Evolutionary conservation across 1,284 basidiomycete genomes (phyloP).

Genomic region (Sanghuangporus baumii): DNA sequence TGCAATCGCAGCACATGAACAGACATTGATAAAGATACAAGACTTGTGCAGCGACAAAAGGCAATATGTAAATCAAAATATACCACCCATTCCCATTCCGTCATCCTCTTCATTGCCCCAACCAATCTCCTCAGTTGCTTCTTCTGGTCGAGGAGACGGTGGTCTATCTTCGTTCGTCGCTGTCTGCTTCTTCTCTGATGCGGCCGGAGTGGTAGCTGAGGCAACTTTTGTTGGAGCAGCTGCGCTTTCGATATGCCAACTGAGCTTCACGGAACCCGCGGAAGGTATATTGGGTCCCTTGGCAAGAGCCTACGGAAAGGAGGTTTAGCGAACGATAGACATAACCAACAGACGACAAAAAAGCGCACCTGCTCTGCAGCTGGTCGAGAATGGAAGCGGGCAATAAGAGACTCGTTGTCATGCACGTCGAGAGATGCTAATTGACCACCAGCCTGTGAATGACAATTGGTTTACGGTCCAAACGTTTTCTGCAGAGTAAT

Average conservation of each 20-base stretch:
- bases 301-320: constrained; percentile 48
- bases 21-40: constrained; percentile 12
- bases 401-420: constrained; percentile 52
- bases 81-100: constrained; percentile 23
- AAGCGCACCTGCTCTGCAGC: constrained; percentile 67
- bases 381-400: constrained; percentile 60
- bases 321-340: constrained; percentile 13
- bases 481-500: background rate
- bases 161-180: constrained; percentile 19
- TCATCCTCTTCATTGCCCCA: constrained; percentile 26
- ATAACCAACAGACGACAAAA: constrained; percentile 4
- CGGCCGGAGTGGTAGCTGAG: constrained; percentile 17
- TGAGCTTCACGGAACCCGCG: constrained; percentile 57
- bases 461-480: constrained; percentile 1
- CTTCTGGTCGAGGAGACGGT: constrained; percentile 30
- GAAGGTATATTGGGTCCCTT: constrained; percentile 61
- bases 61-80: constrained; percentile 18
- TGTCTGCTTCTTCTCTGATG: constrained; percentile 17
- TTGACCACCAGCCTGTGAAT: constrained; percentile 53
- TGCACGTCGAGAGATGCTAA: constrained; percentile 53
- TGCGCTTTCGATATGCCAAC: constrained; percentile 50
- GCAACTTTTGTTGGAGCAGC: constrained; percentile 19
- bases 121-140: constrained; percentile 35
- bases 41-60: background rate
- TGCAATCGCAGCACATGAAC: background rate